phyloP scores from a whole-genome alignment of 1,139 yeast species.

The Candida tunisiensis region DNA sequence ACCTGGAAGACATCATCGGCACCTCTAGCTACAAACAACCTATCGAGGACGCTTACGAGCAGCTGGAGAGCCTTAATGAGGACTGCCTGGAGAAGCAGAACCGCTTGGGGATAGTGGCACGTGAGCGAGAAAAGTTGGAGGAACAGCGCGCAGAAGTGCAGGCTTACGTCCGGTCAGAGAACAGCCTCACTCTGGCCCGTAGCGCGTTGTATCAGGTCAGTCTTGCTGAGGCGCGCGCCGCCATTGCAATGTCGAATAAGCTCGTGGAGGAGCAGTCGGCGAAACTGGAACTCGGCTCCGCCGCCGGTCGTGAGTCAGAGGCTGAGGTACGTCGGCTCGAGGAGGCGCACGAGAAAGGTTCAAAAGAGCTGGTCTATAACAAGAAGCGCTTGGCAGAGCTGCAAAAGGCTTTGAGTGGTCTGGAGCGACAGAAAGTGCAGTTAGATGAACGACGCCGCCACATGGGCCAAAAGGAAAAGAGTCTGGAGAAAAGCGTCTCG shows the following conservation, averaged over 20 bases:
- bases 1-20: conserved; percentile 92
- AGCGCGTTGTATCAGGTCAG: conserved; percentile 43
- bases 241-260: conserved; percentile 19
- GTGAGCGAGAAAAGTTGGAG: conserved; percentile 58
- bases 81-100: conserved; percentile 67
- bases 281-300: conserved; percentile 27
- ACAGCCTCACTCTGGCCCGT: conserved; percentile 34
- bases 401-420: conserved; percentile 12
- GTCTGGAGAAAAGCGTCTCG: conserved; percentile 33
- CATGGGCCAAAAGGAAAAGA: conserved; percentile 39
- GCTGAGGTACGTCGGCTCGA: conserved; percentile 1
- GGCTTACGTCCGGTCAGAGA: conserved; percentile 47
- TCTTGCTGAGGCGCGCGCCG: conserved; percentile 25
- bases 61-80: conserved; percentile 59
- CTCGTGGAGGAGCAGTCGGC: conserved; percentile 28
- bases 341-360: background rate
- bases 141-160: conserved; percentile 55
- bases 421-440: conserved; percentile 36
- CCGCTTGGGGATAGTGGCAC: conserved; percentile 63
- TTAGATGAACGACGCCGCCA: conserved; percentile 61
- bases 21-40: conserved; percentile 68
- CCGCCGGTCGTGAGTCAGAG: conserved; percentile 23
- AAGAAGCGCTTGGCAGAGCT: conserved; percentile 16
- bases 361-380: conserved; percentile 18
- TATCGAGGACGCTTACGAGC: conserved; percentile 46